phyloP scores from a whole-genome alignment of 495 filamentous ascomycete genomes.

The Penicillium pulvis region DNA sequence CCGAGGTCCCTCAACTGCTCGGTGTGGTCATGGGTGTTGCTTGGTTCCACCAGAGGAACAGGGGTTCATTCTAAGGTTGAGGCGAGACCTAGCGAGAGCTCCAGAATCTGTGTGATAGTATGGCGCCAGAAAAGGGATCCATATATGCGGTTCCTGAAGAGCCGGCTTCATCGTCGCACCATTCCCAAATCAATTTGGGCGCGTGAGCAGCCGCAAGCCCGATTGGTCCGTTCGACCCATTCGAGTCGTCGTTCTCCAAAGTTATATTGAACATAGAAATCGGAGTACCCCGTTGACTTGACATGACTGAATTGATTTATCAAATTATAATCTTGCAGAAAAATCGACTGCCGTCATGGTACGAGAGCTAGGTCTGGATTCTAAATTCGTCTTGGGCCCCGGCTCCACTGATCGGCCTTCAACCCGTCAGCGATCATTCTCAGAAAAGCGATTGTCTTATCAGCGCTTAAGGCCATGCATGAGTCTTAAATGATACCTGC shows the following conservation, averaged over 20 bases:
- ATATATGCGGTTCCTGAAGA: neutral
- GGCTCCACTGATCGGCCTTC: neutral
- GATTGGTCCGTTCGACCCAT: neutral
- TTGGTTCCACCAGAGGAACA: neutral
- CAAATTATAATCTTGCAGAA: neutral
- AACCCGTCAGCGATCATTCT: neutral
- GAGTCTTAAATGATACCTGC: neutral
- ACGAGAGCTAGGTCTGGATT: neutral
- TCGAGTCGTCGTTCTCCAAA: neutral
- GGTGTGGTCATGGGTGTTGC: neutral
- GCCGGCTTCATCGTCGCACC: neutral
- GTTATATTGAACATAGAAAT: neutral
- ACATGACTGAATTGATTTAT: neutral
- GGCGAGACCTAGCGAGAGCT: neutral
- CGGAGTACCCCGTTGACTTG: neutral
- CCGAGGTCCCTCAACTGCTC: no score
- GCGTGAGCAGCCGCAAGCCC: neutral
- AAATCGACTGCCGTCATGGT: neutral
- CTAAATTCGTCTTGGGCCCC: neutral
- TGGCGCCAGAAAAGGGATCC: neutral
- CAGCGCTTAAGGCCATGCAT: neutral
- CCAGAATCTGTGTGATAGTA: neutral
- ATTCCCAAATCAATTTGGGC: neutral
- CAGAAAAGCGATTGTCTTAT: neutral
- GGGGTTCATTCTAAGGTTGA: no score